Base-by-base conservation (phyloP, 768 basidiomycete species). In the Imleria badia region DNA sequence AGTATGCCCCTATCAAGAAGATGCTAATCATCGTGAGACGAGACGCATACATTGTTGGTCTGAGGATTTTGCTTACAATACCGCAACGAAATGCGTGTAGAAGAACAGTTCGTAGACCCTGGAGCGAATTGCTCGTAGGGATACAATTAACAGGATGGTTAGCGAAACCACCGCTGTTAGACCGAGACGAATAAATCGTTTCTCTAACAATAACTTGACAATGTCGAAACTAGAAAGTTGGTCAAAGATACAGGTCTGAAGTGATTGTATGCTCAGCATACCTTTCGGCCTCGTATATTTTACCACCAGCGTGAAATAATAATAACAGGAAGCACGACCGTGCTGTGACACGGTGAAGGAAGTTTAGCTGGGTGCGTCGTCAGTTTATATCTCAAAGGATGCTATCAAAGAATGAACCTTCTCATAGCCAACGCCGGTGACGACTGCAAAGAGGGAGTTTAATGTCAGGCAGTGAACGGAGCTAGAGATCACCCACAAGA, bases 21-120 rank as follows among this genome's bases (percentile, higher is more conserved):
- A 71, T 57, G 2, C 68, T 69, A 29, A 31, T 29, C 3, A n/a
- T 1, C 1, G 52, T 67, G 35, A 58, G 67, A 58, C 20, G 14
- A 10, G 26, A 29, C 1, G 50, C 19, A 26, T 5, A 0, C 2
- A 0, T 29, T 0, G 12, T 2, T 4, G 3, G 26, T 26, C 26
- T 26, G 26, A 26, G 9, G 20, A 35, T 15, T n/a, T 17, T 15
- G 53, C 78, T 64, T 54, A 80, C 78, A 74, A 46, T 11, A 76
- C 72, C 22, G 76, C 57, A 5, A 76, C 9, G 48, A 80, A 75
- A 62, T 86, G 85, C 0, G 68, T 38, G 26, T 77, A 62, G 33
- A 81, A 69, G 71, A 86, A 87, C 5, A 78, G 5, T 60, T 86
- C 83, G 50, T 84, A 86, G 2, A 60, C 65, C 6, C 62, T 69